Base-by-base conservation (phyloP, 306 rosid genomes). In the Prunus davidiana region DNA sequence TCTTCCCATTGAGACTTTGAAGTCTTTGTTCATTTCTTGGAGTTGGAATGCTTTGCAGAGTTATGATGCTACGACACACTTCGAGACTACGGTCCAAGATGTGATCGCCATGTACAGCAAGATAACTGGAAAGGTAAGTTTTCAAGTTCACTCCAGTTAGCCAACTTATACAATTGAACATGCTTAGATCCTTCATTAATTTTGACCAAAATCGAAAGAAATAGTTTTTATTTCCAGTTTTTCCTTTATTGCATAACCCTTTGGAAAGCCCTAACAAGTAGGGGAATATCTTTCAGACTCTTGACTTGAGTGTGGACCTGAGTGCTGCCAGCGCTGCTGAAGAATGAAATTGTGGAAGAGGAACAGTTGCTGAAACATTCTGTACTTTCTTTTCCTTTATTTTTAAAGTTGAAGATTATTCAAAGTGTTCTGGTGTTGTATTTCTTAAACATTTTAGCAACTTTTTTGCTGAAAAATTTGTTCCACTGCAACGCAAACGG, bases 271-370 rank as follows among this genome's bases (percentile, higher is more conserved):
- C 27, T 56, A 2, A 56, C 25, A 56, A 51, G 19, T 51, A 51
- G 20, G 57, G n/a, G 20, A 52, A 52, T 47, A 57, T 74, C 76
- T 56, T 89, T 68, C 86, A 88, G 97, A 86, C 11, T 65, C 90
- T 91, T 66, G 97, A 91, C 84, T 89, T 91, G 74, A 83, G 91
- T 55, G 95, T 91, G 83, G 97, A 91, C 68, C 77, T 89, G 70
- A 91, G 93, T 82, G 89, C 91, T 79, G 97, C 97, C 61, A 91
- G 93, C 60, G 95, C 95, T 58, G 18, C 92, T 78, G 97, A 91
- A 83, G 90, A 85, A 79, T 89, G 77, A 84, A 74, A 73, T 73
- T 74, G 69, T 67, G 58, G 67, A 73, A 45, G 69, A 27, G 13
- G 55, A 64, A 13, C 57, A 63, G 45, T 20, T 12, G 6, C 24